phyloP scores from a whole-genome alignment of 345 rosid genomes.

The thale cress (Arabidopsis thaliana) region DNA sequence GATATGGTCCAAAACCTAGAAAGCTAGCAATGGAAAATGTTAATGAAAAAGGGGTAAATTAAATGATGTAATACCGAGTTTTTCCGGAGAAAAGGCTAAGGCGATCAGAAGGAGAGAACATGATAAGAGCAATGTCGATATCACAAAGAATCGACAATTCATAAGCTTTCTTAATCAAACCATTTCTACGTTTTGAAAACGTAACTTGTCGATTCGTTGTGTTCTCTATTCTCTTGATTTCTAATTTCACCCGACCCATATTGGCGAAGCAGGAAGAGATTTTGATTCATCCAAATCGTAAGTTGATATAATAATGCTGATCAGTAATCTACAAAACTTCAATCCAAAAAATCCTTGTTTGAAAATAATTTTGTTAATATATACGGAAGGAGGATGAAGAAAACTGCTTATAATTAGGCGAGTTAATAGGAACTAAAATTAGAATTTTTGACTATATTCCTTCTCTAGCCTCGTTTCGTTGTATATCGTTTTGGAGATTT shows the following conservation, averaged over 20 bases:
- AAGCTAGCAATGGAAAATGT: conserved; percentile 6
- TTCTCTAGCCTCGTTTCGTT: conserved; percentile 6
- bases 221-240: conserved; percentile 83
- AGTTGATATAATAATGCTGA: neutral
- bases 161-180: conserved; percentile 86
- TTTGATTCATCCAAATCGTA: conserved; percentile 5
- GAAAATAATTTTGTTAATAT: conserved; percentile 10
- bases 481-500: neutral
- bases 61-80: conserved; percentile 49
- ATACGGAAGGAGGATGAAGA: conserved; percentile 8
- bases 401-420: conserved; percentile 6
- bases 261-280: neutral
- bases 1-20: neutral
- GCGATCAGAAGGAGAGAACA: conserved; percentile 79
- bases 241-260: conserved; percentile 82
- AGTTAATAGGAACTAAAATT: conserved; percentile 23
- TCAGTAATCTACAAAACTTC: conserved; percentile 29
- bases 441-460: conserved; percentile 25
- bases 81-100: conserved; percentile 77
- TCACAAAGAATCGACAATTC: conserved; percentile 86
- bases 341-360: neutral
- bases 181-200: conserved; percentile 85
- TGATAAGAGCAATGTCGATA: conserved; percentile 80
- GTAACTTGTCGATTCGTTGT: conserved; percentile 79
- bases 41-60: neutral